A percentile compares a stretch with the other conserved stretches of the same genome.
These are phyloP conservation scores for Trichoderma lentiforme DNA, from an alignment of 2,329 filamentous ascomycete species.

Conservation along the genomic window DNA sequence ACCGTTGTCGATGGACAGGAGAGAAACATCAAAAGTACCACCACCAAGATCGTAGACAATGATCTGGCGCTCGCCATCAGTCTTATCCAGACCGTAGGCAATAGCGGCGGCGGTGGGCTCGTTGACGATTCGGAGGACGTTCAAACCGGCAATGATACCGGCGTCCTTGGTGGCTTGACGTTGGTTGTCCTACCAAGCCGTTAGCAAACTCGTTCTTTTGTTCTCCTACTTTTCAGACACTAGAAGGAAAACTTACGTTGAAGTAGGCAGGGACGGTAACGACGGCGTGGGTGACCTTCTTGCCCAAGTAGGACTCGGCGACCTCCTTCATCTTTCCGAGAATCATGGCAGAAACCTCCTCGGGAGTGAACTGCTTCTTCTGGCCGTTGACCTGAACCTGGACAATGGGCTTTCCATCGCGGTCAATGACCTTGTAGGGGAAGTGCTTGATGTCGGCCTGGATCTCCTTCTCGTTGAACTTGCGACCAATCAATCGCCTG, in stretches of 20 bases:
- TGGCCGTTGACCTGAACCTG: conserved; percentile 65
- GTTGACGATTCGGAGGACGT: conserved; percentile 94
- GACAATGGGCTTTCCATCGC: conserved; percentile 85
- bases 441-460: conserved; percentile 97
- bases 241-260: conserved; percentile 53
- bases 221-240: too few species aligned
- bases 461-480: conserved; percentile 79
- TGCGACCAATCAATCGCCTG: conserved; percentile 81
- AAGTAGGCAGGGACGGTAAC: conserved; percentile 97
- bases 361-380: conserved; percentile 72
- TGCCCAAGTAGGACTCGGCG: conserved; percentile 73
- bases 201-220: conserved; percentile 23
- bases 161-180: conserved; percentile 96
- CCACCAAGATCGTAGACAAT: conserved; percentile 92
- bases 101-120: conserved; percentile 94
- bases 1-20: conserved; percentile 85
- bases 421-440: conserved; percentile 89
- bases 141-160: conserved; percentile 85
- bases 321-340: conserved; percentile 83
- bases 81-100: conserved; percentile 90
- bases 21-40: conserved; percentile 92
- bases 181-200: conserved; percentile 67
- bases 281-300: conserved; percentile 82
- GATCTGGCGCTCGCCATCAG: conserved; percentile 77
- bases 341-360: conserved; percentile 79